Percentiles rank a stretch among this genome's conserved stretches.
These are phyloP conservation scores for Pinus taeda DNA, from an alignment of 75 land plant genomes.

Conservation along the genomic window DNA sequence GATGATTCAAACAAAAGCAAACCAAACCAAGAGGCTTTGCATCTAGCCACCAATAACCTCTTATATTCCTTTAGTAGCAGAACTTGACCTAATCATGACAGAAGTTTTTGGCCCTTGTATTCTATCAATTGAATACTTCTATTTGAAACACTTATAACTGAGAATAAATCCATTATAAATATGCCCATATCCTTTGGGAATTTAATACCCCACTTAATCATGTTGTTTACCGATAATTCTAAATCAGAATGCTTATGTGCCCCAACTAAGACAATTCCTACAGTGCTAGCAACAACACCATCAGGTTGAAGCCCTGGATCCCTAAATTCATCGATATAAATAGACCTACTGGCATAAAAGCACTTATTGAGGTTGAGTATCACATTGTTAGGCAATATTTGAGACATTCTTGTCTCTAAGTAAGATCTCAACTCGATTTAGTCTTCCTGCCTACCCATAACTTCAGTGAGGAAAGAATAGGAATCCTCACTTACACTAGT, in stretches of 20 bases:
- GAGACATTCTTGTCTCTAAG: conserved; percentile 56
- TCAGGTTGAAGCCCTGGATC: neutral
- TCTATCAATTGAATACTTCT: neutral
- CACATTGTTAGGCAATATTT: conserved; percentile 50
- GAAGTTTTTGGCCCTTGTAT: neutral
- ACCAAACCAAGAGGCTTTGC: neutral
- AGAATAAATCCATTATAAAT: conserved; percentile 3
- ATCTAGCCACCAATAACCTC: neutral
- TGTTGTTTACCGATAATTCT: neutral
- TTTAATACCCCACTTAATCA: neutral
- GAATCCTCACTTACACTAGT: conserved; percentile 15
- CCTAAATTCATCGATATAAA: neutral
- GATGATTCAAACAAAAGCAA: too few relatives aligned
- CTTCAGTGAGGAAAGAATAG: too few relatives aligned
- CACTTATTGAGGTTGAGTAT: conserved; percentile 33
- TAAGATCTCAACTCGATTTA: conserved; percentile 42
- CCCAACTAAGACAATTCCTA: too few relatives aligned
- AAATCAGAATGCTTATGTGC: neutral
- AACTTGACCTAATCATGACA: neutral
- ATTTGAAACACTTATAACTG: neutral
- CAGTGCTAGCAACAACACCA: neutral
- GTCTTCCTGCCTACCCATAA: conserved; percentile 10
- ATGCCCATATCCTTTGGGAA: neutral
- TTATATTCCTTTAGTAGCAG: neutral
- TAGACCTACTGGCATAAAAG: conserved; percentile 7